These are phyloP conservation scores for Cryphonectria naterciae DNA, from an alignment of 2,329 filamentous ascomycete genomes.

Conservation along the genomic window DNA sequence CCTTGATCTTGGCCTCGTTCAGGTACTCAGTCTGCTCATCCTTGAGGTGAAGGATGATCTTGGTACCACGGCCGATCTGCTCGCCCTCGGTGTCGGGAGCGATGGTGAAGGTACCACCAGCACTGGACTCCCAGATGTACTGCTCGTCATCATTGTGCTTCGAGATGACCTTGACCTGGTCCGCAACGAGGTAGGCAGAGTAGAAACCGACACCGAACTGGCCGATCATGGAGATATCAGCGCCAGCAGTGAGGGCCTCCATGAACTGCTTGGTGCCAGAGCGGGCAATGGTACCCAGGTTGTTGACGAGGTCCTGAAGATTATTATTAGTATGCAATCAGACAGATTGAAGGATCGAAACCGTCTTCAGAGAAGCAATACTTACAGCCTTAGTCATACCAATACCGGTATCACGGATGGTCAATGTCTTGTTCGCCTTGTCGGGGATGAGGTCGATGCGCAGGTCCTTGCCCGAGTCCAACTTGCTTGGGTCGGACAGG, in stretches of 20 bases:
- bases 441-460: constrained; percentile 98
- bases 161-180: constrained; percentile 92
- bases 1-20: constrained; percentile 99
- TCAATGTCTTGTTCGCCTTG: constrained; percentile 96
- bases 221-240: constrained; percentile 99
- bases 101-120: constrained; percentile 97
- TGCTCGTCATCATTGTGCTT: constrained; percentile 99
- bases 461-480: constrained; percentile 96
- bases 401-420: constrained; percentile 97
- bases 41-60: constrained; percentile 99
- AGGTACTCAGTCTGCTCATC: constrained; percentile 98
- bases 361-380: constrained; percentile 36
- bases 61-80: constrained; percentile 89
- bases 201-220: constrained; percentile 99
- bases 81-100: constrained; percentile 87
- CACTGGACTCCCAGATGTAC: constrained; percentile 98
- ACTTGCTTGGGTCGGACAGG: constrained; percentile 94
- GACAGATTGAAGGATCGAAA: not conserved
- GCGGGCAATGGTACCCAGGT: constrained; percentile 98
- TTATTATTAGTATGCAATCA: constrained; percentile 41
- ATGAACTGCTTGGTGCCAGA: constrained; percentile 99
- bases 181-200: constrained; percentile 98
- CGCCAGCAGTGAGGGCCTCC: constrained; percentile 97
- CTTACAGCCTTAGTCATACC: constrained; percentile 99
- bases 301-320: constrained; percentile 92